phyloP scores from a whole-genome alignment of 495 filamentous ascomycete species.

The Copromyces sp. region DNA sequence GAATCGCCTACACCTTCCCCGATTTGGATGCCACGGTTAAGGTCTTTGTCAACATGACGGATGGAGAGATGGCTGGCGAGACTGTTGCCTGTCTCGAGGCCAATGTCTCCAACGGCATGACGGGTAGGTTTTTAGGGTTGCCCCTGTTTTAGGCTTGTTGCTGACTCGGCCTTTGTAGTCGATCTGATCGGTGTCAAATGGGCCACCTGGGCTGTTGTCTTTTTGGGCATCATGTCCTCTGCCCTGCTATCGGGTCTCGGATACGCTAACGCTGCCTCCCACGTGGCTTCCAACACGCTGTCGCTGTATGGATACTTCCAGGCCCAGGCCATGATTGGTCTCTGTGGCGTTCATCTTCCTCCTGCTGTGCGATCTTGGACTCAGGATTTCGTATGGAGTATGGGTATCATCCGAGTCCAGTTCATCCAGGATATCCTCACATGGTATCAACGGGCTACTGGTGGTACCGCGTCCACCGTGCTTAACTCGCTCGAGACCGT shows the following conservation, averaged over 20 bases:
- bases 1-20: constrained; percentile 82
- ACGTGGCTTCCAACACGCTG: constrained; percentile 86
- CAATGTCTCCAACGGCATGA: constrained; percentile 82
- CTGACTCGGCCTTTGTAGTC: constrained; percentile 32
- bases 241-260: constrained; percentile 74
- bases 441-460: constrained; percentile 94
- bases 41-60: constrained; percentile 64
- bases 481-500: constrained; percentile 62
- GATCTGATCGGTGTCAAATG: constrained; percentile 83
- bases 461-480: constrained; percentile 73
- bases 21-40: constrained; percentile 85
- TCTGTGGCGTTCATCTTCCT: constrained; percentile 74
- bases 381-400: constrained; percentile 97
- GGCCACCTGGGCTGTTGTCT: constrained; percentile 77
- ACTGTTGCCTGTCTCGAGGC: constrained; percentile 85
- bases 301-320: constrained; percentile 96
- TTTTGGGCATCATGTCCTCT: constrained; percentile 70
- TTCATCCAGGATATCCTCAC: constrained; percentile 85
- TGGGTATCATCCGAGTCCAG: constrained; percentile 84
- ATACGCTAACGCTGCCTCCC: constrained; percentile 92
- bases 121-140: constrained; percentile 24
- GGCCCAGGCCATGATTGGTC: constrained; percentile 88
- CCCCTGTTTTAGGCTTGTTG: too few relatives aligned
- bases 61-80: constrained; percentile 30
- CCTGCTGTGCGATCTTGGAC: constrained; percentile 92